A percentile compares a stretch with the other conserved stretches of the same genome.
These are phyloP conservation scores for Sporormia fimetaria DNA, from an alignment of 495 filamentous ascomycete species.

Conservation along the genomic window DNA sequence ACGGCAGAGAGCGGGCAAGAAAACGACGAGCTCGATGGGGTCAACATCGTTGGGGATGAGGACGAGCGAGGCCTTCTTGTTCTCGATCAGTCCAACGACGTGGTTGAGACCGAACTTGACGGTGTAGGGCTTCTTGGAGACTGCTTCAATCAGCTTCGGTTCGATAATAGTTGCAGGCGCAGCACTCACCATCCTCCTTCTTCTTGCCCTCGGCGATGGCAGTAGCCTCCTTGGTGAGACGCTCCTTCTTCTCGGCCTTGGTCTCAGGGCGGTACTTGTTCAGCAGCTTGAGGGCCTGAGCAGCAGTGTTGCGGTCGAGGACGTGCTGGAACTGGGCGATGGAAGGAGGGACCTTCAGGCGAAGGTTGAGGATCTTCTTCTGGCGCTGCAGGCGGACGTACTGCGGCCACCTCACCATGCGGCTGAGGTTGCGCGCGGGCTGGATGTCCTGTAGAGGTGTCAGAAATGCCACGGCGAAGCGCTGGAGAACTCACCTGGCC, in stretches of 20 bases:
- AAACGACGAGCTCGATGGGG: constrained; percentile 98
- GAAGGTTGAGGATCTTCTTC: constrained; percentile 98
- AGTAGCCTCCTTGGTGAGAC: constrained; percentile 92
- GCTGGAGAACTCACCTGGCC: constrained; percentile 68
- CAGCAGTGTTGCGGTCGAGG: constrained; percentile 96
- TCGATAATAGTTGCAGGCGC: too few species aligned
- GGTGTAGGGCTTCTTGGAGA: constrained; percentile 97
- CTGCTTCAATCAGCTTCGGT: too few species aligned
- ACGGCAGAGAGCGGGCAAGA: constrained; percentile 95
- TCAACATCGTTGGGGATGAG: constrained; percentile 99
- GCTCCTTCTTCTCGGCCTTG: constrained; percentile 99
- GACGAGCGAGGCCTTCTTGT: constrained; percentile 98
- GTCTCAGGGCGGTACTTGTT: constrained; percentile 99
- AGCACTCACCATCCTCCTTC: constrained; percentile 99
- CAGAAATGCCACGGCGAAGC: not conserved
- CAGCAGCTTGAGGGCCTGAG: constrained; percentile 94
- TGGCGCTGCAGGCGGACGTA: constrained; percentile 93
- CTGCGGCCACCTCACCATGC: constrained; percentile 98
- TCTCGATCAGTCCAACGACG: constrained; percentile 98
- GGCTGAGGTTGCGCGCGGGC: constrained; percentile 90
- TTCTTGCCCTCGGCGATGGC: constrained; percentile 97
- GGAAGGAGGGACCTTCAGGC: constrained; percentile 94
- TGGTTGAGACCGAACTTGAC: constrained; percentile 99
- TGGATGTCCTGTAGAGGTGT: constrained; percentile 46
- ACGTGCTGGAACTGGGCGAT: constrained; percentile 96